A percentile compares a stretch with the other conserved stretches of the same genome.
phyloP scores from a whole-genome alignment of 345 rosid species.

The Heritiera littoralis region DNA sequence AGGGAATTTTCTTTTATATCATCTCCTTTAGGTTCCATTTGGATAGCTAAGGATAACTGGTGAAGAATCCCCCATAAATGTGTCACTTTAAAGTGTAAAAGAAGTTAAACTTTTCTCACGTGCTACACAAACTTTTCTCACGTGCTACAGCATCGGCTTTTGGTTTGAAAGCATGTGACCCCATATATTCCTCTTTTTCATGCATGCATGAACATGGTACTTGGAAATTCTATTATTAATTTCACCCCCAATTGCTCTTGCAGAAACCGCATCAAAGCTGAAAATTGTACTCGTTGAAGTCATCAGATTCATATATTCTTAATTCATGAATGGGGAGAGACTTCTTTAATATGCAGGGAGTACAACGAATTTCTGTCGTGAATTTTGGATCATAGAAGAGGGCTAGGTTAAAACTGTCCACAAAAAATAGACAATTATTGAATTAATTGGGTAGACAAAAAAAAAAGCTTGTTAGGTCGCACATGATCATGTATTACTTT shows the following conservation, averaged over 20 bases:
- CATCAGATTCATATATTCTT: constrained; percentile 13
- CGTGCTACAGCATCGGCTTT: neutral
- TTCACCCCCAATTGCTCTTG: neutral
- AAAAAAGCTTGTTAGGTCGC: neutral
- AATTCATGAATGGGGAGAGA: neutral
- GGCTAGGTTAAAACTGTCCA: neutral
- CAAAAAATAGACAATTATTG: neutral
- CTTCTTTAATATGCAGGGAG: neutral
- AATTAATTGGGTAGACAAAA: neutral
- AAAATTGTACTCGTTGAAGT: neutral
- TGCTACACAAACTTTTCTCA: neutral
- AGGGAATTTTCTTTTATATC: constrained; percentile 4
- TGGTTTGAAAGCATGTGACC: neutral
- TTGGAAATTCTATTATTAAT: neutral
- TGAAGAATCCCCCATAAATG: neutral
- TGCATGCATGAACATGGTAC: neutral
- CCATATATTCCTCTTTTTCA: neutral
- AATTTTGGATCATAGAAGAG: neutral
- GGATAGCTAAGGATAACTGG: constrained; percentile 33
- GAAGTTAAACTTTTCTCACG: neutral
- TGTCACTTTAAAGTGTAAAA: constrained; percentile 2
- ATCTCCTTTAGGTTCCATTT: constrained; percentile 25
- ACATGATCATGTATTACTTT: neutral
- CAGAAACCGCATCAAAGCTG: neutral
- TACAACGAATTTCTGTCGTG: neutral